Base-by-base conservation (phyloP, 1,284 basidiomycete genomes). In the Sporisorium exsertum region DNA sequence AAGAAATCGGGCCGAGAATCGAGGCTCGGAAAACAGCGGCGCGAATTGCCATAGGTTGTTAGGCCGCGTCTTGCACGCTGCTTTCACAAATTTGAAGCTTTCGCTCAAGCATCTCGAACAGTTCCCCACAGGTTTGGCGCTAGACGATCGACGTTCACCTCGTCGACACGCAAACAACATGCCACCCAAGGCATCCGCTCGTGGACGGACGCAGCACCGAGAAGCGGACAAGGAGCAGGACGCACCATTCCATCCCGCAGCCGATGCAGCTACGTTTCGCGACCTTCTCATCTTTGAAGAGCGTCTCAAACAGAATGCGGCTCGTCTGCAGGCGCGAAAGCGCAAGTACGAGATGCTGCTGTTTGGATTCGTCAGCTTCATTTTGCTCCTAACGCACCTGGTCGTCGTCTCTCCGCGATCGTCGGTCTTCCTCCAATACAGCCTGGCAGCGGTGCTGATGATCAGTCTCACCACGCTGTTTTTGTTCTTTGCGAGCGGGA, bases 281-380 rank as follows among this genome's bases (percentile, higher is more conserved):
- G 96, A 99, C 86, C 88, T 99, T 29, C 89, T 98, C 42, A 88
- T 95, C 56, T 98, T 99, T 76, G 96, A 99, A 87, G 95, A 99
- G 86, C 89, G 97, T 18, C 90, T 99, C 60, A 98, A 98, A 87
- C 93, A 92, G 56, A 98, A 94, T 85, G 94, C 94, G 4, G 90
- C 92, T 12, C 90, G 90, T 70, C 88, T 98, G 20, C 91, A 93
- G 81, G 89, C 90, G 50, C 89, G 95, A 68, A 93, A 95, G 85
- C 89, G 91, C 53, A 90, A 93, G 79, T 98, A 98, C 87, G 92
- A 94, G 87, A 87, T 72, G 35, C 51, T 64, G 20, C 65, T 58
- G 2, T 60, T 58, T 27, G 63, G 55, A 29, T 75, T 78, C 43
- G 57, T 59, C 33, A 16, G 83, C 94, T 94, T 90, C 75, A 94